Evolutionary conservation across 345 rosid species (phyloP), one percentile per base, ranked within the genome.

Genomic region (Cardiospermum halicacabum): DNA sequence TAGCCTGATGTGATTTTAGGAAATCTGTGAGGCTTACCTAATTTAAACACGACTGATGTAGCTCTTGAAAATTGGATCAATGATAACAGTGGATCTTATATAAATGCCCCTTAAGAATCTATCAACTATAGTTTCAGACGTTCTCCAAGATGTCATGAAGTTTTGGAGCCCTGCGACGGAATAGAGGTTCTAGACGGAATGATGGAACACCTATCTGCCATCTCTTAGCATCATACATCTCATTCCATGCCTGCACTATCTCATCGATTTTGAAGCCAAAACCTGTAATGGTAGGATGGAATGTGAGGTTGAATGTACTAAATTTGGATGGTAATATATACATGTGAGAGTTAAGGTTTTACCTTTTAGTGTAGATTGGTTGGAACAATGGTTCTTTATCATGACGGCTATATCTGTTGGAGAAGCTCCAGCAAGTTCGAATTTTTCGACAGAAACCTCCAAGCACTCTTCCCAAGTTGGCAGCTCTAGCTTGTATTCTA

Each of bases 401-500:
- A 91, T 94, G 59, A 94, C 96, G 66, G 99, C 97, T 72, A 91
- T 71, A 72, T 94, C 97, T 49, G 93, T 91, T 12, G 92, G 80
- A 75, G 99, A 85, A 76, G 99, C 97, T 70, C 99, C 97, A 53
- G 96, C 97, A 47, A 94, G 90, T 78, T 89, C 96, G 81, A 94
- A 94, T 66, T 94, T 94, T 82, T 91, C 99, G 16, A 94, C 96
- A 3, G 99, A 80, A 76, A 94, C 99, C 79, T 94, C 97, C 43
- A 94, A 75, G 65, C 99, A 94, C 81, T 94, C 99, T 78, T 94
- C 97, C 97, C 99, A 94, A 40, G 90, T 87, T 56, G 97, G 96
- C 25, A 94, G 71, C 75, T 81, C 96, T 22, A 94, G 86, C 82
- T 75, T 91, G 69, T 81, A 91, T 69, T 94, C 99, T 58, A 87